Base-by-base conservation (phyloP, 1,139 yeast species). In the Petasospora rhodanensis region DNA sequence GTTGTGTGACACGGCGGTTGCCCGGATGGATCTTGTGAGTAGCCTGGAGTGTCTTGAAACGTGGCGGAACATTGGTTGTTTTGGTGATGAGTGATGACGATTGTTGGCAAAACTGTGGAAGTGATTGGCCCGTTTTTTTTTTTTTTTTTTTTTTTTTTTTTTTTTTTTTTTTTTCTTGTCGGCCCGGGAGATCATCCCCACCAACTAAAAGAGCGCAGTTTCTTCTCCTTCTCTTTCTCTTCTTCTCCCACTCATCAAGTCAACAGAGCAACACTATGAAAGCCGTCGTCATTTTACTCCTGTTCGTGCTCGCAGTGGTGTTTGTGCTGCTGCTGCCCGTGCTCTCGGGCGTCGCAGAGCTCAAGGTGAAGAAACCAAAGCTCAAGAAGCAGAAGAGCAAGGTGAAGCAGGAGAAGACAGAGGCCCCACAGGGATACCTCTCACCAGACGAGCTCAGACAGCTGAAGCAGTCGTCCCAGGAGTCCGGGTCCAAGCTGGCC, bases 401-500 rank as follows among this genome's bases (percentile, higher is more conserved):
- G 27, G 24, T 7, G 14, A 22, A 9, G 24, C 10, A 10, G 14
- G n/a, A n/a, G n/a, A n/a, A n/a, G n/a, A n/a, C n/a, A n/a, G n/a
- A n/a, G n/a, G n/a, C n/a, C n/a, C n/a, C n/a, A n/a, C n/a, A 33
- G 8, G 49, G 49, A 2, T 50, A 47, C 25, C 17, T 47, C 9
- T 46, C 54, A 9, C 48, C 52, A 22, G 53, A 50, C 17, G 53
- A 48, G 24, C 37, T 35, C 14, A 31, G 37, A 28, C 31, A 36
- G 8, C 24, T 24, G 30, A 36, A 34, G 15, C 26, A 35, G 6
- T 29, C 28, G 12, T 10, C 16, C 5, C 29, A 29, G 17, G 27
- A 38, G 22, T 34, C 35, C 18, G 30, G 28, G 5, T 41, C 49
- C 1, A 34, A 19, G 8, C 20, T 45, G 2, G 14, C 31, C 3